These are phyloP conservation scores for Thuja plicata DNA, from an alignment of 83 land plant species.

Conservation along the genomic window DNA sequence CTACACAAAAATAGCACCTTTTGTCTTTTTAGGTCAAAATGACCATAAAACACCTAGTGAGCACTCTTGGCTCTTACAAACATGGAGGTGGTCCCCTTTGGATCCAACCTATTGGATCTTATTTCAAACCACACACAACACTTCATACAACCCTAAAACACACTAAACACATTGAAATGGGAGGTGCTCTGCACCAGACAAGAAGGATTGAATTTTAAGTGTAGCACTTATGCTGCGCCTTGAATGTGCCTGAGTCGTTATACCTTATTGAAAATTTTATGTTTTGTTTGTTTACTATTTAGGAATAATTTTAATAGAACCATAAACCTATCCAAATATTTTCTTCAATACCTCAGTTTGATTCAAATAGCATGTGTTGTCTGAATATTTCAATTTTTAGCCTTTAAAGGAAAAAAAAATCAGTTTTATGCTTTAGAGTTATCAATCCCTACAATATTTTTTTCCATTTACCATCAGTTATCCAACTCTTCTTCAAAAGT, in stretches of 20 bases:
- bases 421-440: background rate
- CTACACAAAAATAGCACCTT: no score
- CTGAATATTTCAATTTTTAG: background rate
- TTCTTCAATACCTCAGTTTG: background rate
- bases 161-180: no score
- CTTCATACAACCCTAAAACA: no score
- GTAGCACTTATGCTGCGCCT: no score
- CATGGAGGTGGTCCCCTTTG: no score
- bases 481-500: background rate
- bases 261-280: background rate
- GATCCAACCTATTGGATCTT: no score
- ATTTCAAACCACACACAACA: no score
- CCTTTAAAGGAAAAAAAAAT: background rate
- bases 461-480: background rate
- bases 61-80: no score
- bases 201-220: no score
- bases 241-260: background rate
- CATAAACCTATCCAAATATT: background rate
- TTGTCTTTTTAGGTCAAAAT: no score
- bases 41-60: no score
- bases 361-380: background rate
- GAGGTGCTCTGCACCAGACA: no score
- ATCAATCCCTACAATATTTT: background rate
- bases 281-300: background rate
- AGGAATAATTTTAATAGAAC: background rate